Evolutionary conservation across 179 eudicot species (phyloP).

Genomic region (Beta macrorhiza): DNA sequence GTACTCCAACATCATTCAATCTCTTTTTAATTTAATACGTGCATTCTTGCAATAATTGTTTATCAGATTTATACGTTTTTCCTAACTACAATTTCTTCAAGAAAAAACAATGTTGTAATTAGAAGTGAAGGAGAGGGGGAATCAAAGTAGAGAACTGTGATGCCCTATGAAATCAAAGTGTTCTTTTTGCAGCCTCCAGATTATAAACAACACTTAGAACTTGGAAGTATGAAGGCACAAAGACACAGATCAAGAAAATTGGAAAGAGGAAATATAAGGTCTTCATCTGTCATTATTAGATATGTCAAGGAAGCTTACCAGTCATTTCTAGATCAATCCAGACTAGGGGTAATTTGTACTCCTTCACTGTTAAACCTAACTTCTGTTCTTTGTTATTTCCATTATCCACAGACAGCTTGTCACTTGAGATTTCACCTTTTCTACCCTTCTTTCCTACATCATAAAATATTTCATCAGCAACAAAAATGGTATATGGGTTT

Average conservation of each 20-base stretch:
- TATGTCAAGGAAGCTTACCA: conserved; percentile 38
- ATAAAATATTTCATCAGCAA: conserved; percentile 19
- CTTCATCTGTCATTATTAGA: conserved; percentile 5
- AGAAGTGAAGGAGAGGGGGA: neutral
- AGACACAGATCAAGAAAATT: neutral
- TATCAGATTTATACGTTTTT: neutral
- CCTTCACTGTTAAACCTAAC: conserved; percentile 21
- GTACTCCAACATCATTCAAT: neutral
- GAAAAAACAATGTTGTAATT: too few relatives aligned
- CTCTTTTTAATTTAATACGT: neutral
- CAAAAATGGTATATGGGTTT: neutral
- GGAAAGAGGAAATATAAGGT: neutral
- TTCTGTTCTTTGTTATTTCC: conserved; percentile 34
- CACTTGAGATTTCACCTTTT: conserved; percentile 34
- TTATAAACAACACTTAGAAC: neutral
- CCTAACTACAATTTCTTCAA: neutral
- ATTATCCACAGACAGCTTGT: conserved; percentile 27
- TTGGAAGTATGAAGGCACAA: neutral
- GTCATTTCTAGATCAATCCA: conserved; percentile 99
- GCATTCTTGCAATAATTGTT: neutral
- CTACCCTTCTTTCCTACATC: conserved; percentile 43
- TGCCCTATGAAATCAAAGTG: neutral
- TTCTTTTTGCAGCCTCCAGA: neutral
- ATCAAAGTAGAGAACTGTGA: neutral
- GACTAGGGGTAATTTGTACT: conserved; percentile 71